Conservation (phyloP, 2,329 filamentous ascomycete species). For the Calonectria pseudoturangicola region DNA sequence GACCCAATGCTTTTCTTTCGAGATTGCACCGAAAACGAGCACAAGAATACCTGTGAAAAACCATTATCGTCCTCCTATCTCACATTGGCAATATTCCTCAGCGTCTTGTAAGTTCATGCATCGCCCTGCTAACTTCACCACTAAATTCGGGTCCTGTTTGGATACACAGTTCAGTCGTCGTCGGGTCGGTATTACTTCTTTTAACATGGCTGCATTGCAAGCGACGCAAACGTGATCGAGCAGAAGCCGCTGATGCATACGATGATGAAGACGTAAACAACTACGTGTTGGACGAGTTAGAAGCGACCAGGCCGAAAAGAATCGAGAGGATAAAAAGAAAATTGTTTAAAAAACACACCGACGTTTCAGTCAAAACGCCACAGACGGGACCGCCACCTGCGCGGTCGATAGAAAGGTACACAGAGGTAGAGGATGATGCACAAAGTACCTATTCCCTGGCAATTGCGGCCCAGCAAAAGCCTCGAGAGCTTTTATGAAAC, state of each 20-base stretch:
- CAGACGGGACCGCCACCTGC: too few relatives aligned
- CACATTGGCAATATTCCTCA: conserved; percentile 1
- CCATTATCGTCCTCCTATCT: not conserved
- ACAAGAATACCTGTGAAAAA: conserved; percentile 21
- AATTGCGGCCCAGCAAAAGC: not conserved
- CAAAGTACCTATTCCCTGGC: conserved; percentile 1
- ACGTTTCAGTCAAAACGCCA: not conserved
- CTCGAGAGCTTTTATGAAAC: not conserved
- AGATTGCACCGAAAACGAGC: conserved; percentile 9
- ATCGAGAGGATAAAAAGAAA: not conserved
- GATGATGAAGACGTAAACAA: conserved; percentile 11
- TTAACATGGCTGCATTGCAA: conserved; percentile 9
- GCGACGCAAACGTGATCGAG: conserved; percentile 1
- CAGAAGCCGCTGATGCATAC: not conserved
- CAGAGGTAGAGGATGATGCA: not conserved
- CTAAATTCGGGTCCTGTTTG: too few relatives aligned
- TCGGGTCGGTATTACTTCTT: not conserved
- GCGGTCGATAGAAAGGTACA: too few relatives aligned
- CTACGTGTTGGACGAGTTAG: conserved; percentile 3
- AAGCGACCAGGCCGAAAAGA: not conserved
- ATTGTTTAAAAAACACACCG: not conserved
- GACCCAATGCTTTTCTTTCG: not conserved
- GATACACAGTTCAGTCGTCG: not conserved
- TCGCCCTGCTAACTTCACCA: too few relatives aligned
- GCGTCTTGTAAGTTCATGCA: not conserved